Evolutionary conservation across 1,139 yeast genomes (phyloP), one percentile per base, ranked within the genome.

Genomic region (Lizanozyma gosingica): DNA sequence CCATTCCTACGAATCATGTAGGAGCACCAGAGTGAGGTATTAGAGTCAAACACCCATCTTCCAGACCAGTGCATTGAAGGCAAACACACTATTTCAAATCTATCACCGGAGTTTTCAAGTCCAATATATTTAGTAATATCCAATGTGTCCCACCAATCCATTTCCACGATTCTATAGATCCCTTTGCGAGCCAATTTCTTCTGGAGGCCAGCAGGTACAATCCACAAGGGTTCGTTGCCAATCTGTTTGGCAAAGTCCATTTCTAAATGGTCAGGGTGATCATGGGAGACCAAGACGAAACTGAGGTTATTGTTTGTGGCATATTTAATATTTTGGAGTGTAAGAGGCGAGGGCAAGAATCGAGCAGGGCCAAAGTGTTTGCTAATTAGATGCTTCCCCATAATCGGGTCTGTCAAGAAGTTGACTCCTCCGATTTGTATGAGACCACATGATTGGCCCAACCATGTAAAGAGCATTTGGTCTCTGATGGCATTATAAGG

Each of bases 21-120:
- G 0, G 96, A 86, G 49, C 95, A 84, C 97, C 97, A 90, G 39
- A 90, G 62, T 0, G 95, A 77, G 32, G 68, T 65, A 58, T 90
- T 90, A 1, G 94, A 76, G 56, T 90, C 97, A 18, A 80, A 55
- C 22, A 90, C 60, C 37, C 76, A 74, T 36, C 96, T 62, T 0
- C 97, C 97, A 1, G 95, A 84, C 97, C 97, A 90, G 60, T 90
- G 97, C 97, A 90, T 90, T 0, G 97, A 87, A 0, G 97, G 97
- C 0, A 94, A 76, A 59, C 97, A 86, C 1, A 86, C 88, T 29
- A 90, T 66, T 49, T 85, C 90, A 65, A 83, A 87, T 17, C 72
- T 65, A 43, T 77, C 81, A 2, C 65, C 61, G 4, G 67, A 54
- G 15, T 50, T 50, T 2, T 47, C 49, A 6, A 22, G 4, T 41